A percentile compares a stretch with the other conserved stretches of the same genome.
Evolutionary conservation across 2,329 filamentous ascomycete species (phyloP).

Genomic region (Trichoderma sp.): DNA sequence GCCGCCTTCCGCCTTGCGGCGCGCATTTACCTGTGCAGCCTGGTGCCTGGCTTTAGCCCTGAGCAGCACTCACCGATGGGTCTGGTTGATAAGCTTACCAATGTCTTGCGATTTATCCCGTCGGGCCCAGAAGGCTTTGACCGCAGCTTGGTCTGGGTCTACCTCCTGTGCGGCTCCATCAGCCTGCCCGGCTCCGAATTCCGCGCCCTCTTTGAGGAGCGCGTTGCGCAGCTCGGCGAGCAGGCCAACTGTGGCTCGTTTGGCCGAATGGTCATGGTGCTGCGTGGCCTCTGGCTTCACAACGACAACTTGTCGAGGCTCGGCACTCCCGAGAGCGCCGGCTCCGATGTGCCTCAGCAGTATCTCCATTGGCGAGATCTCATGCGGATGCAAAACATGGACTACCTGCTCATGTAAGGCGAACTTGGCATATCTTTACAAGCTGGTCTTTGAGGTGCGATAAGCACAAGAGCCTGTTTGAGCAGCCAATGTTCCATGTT

Average conservation of each 20-base stretch:
- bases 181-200: conserved; percentile 72
- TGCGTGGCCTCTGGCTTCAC: conserved; percentile 82
- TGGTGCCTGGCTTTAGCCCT: conserved; percentile 84
- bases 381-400: conserved; percentile 89
- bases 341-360: conserved; percentile 47
- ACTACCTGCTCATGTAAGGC: conserved; percentile 80
- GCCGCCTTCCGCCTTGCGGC: conserved; percentile 87
- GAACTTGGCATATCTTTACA: conserved; percentile 27
- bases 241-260: conserved; percentile 80
- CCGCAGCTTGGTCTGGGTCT: conserved; percentile 87
- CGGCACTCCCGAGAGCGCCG: conserved; percentile 37
- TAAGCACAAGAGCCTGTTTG: conserved; percentile 21
- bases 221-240: conserved; percentile 72
- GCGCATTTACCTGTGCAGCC: conserved; percentile 92
- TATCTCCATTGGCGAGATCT: conserved; percentile 92
- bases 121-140: conserved; percentile 80
- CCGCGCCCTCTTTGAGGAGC: conserved; percentile 73
- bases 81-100: conserved; percentile 74
- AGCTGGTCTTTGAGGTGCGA: conserved; percentile 40
- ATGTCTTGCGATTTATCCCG: conserved; percentile 78
- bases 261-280: conserved; percentile 73
- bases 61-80: conserved; percentile 70
- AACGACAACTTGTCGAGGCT: conserved; percentile 55
- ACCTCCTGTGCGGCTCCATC: conserved; percentile 80
- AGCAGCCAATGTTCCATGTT: conserved; percentile 19